Evolutionary conservation across 148 eudicot genomes (phyloP), one percentile per base, ranked within the genome.

Genomic region (Diospyros kaki): DNA sequence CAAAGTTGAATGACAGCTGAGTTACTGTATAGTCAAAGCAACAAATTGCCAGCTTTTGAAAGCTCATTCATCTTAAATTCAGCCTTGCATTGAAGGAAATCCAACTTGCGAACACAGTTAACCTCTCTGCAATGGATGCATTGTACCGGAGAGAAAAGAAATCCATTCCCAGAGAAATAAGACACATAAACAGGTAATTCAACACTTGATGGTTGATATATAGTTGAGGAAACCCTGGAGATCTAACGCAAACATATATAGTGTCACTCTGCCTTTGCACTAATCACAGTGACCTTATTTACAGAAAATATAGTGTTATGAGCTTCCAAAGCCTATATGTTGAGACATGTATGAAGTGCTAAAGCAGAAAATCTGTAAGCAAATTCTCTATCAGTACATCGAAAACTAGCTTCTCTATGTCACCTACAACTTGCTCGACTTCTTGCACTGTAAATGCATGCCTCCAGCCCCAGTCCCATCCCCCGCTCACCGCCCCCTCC

Each of bases 401-500:
- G 64, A 89, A 73, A 63, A 93, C 78, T 67, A 76, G 73, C 80
- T 87, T 81, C 72, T 84, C 93, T 65, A 93, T 58, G 43, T 88
- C 85, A 13, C 67, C 71, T 28, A 87, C 76, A 70, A 87, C 80
- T 75, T 75, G 76, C 52, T 90, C 86, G 44, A 87, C 73, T 68
- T 89, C 93, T 42, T 81, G 83, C 66, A 44, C 42, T 44, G 86
- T 78, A 73, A 63, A 85, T 60, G 73, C 70, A 73, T 69, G 71
- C 75, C 64, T 89, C 98, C 98, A 93, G 58, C 93, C 93, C 54
- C 67, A 48, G 40, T 76, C 86, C 98, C 95, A 93, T 56, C 72
- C 71, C 69, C 84, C 86, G 5, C 71, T 73, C 39, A 59, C 62
- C 81, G 75, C 60, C 67, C 87, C 85, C 50, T 73, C 76, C 70